Evolutionary conservation across 2,329 filamentous ascomycete species (phyloP).

Genomic region (Xylaria sp.): DNA sequence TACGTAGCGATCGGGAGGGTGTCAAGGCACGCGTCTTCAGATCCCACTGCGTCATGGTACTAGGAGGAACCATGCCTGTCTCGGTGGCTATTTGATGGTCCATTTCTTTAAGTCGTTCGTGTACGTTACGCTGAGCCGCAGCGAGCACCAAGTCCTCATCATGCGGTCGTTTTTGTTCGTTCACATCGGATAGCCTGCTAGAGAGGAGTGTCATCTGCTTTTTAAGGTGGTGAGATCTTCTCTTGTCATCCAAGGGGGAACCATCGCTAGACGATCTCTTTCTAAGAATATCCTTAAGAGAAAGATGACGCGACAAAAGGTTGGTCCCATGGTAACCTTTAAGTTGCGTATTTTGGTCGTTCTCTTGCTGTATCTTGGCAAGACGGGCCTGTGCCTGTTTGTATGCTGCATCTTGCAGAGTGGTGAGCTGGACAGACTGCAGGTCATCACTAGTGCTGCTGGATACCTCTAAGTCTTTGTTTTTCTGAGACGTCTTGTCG

Average conservation of each 20-base stretch:
- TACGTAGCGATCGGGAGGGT: slow-evolving; percentile 56
- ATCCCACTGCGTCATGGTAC: slow-evolving; percentile 72
- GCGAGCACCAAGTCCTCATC: slow-evolving; percentile 73
- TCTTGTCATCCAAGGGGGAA: slow-evolving; percentile 56
- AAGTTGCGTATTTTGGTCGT: slow-evolving; percentile 56
- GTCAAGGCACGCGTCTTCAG: slow-evolving; percentile 66
- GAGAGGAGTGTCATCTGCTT: slow-evolving; percentile 76
- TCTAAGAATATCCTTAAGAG: slow-evolving; percentile 51
- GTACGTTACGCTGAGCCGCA: slow-evolving; percentile 81
- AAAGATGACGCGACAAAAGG: slow-evolving; percentile 40
- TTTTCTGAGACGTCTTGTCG: slow-evolving; percentile 28
- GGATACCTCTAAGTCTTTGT: slow-evolving; percentile 30
- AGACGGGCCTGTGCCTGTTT: slow-evolving; percentile 79
- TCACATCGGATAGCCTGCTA: slow-evolving; percentile 60
- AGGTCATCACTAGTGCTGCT: slow-evolving; percentile 34
- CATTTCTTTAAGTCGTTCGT: slow-evolving; percentile 69
- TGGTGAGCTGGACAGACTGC: slow-evolving; percentile 52
- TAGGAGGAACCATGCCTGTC: slow-evolving; percentile 66
- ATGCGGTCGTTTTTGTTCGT: slow-evolving; percentile 65
- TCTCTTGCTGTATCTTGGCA: slow-evolving; percentile 70
- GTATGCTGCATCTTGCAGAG: slow-evolving; percentile 80
- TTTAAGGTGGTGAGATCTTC: slow-evolving; percentile 66
- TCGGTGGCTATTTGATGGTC: slow-evolving; percentile 74
- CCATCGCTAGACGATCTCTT: slow-evolving; percentile 65
- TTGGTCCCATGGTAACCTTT: slow-evolving; percentile 68